Evolutionary conservation across 2,329 filamentous ascomycete species (phyloP).

Genomic region (Fusarium nodosum): DNA sequence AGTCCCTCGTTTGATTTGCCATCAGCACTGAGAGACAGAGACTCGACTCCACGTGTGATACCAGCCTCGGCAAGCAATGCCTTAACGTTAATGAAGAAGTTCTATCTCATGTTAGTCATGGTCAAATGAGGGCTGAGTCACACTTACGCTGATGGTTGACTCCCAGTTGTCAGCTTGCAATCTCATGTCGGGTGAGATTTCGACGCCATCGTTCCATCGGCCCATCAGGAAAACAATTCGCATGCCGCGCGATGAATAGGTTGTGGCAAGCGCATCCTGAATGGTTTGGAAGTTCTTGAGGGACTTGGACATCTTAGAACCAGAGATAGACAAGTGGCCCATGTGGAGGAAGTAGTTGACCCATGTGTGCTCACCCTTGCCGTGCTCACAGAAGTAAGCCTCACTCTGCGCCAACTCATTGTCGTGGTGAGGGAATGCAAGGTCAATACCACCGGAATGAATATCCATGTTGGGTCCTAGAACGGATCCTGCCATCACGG

Average conservation of each 20-base stretch:
- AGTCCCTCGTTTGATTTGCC: constrained; percentile 53
- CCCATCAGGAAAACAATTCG: constrained; percentile 90
- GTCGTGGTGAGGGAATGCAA: constrained; percentile 92
- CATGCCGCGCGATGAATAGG: constrained; percentile 83
- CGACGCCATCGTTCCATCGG: constrained; percentile 90
- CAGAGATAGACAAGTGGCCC: constrained; percentile 87
- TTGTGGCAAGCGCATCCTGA: constrained; percentile 77
- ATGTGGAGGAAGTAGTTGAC: constrained; percentile 97
- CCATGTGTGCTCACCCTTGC: constrained; percentile 76
- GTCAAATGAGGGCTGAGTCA: background rate
- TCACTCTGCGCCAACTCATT: constrained; percentile 93
- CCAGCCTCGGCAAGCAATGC: constrained; percentile 64
- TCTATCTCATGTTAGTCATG: constrained; percentile 56
- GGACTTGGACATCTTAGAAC: constrained; percentile 96
- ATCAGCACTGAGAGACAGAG: constrained; percentile 55
- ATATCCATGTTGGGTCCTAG: constrained; percentile 89
- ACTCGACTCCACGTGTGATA: constrained; percentile 53
- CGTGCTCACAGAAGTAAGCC: constrained; percentile 77
- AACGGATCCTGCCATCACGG: constrained; percentile 93
- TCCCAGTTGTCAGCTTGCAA: constrained; percentile 84
- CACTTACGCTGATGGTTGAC: constrained; percentile 74
- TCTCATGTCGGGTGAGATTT: constrained; percentile 87
- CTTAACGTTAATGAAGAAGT: constrained; percentile 71
- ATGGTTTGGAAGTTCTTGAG: constrained; percentile 98
- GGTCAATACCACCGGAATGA: constrained; percentile 91